Evolutionary conservation across 768 basidiomycete genomes (phyloP), one percentile per base, ranked within the genome.

Genomic region (Dentipellis fragilis): DNA sequence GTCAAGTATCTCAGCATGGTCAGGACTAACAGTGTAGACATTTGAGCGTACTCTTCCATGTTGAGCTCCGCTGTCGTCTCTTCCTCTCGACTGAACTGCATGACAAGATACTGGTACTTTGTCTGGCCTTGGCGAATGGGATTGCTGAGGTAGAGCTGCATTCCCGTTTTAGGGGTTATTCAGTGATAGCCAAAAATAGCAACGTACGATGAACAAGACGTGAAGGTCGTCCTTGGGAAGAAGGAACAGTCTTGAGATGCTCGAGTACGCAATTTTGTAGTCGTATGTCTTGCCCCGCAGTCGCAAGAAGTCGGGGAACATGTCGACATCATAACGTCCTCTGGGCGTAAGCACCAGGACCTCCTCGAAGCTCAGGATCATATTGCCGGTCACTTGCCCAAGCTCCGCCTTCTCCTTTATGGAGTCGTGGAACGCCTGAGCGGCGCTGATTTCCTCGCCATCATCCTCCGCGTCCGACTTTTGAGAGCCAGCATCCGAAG

Each of bases 51-150:
- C 93, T 97, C 93, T 42, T 80, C 75, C 77, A 98, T 81, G 65
- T 95, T 96, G 37, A 98, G 73, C 67, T 96, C 93, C 5, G 93
- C 90, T 22, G 94, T 95, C 58, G 93, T 92, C 70, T 96, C 93
- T 68, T 98, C 96, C 62, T 97, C 95, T 56, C 89, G 80, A n/a
- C 84, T 87, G 70, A 96, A 98, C 64, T 96, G 94, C 87, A 97
- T 94, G 55, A 99, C 95, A 19, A 99, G 75, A 68, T 96, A 99
- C 55, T 95, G 95, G 70, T 99, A 98, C 46, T 92, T 79, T 1
- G 96, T 99, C 67, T 98, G 96, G 51, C 96, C 96, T 76, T 98
- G 96, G 48, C 95, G 81, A 58, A 99, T 96, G 1, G 96, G 95
- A 22, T 84, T 89, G 66, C 84, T 92, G 48, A 99, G 76, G 53